Base-by-base conservation (phyloP, 805 yeast species). In the Candida arabinofermentans region DNA sequence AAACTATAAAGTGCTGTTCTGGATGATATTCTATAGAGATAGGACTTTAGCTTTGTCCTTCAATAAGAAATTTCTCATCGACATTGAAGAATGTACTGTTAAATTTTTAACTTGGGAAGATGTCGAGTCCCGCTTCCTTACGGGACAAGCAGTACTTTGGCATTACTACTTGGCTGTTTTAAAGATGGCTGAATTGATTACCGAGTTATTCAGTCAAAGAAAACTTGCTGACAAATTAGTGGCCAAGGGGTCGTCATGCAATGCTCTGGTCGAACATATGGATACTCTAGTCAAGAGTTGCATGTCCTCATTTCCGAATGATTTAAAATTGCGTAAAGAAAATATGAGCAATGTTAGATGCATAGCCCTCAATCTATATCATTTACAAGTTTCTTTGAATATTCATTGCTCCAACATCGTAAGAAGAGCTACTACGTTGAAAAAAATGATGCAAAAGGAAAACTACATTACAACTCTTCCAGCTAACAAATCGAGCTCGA, bases 21-120 rank as follows among this genome's bases (percentile, higher is more conserved):
- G 90, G 90, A 69, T 77, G 48, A 61, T 82, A 26, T 83, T 79
- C 58, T 76, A 74, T 46, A 77, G 83, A 52, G 90, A 83, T 23
- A 40, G 40, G 16, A 24, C 42, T 10, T 24, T 24, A 6, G 27
- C 26, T 3, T n/a, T 34, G 13, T 34, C 19, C 5, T 34, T 24
- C 24, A 17, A 21, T 16, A 34, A 24, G 24, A 14, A 23, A 3
- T 34, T 24, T 19, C 36, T 23, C 12, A 34, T 34, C 13, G n/a
- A 34, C 24, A 27, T 36, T 26, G 27, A 36, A 13, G 33, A 36
- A 2, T 36, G 39, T 19, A 27, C 39, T 4, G 33, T 36, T 8
- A 36, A 36, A 18, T 27, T 36, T 7, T 16, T 36, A n/a, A 36
- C 33, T 13, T 26, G 24, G 24, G n/a, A 19, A 8, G 33, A 27